These are phyloP conservation scores for Colletotrichum melonis DNA, from an alignment of 2,329 filamentous ascomycete species.

Conservation along the genomic window DNA sequence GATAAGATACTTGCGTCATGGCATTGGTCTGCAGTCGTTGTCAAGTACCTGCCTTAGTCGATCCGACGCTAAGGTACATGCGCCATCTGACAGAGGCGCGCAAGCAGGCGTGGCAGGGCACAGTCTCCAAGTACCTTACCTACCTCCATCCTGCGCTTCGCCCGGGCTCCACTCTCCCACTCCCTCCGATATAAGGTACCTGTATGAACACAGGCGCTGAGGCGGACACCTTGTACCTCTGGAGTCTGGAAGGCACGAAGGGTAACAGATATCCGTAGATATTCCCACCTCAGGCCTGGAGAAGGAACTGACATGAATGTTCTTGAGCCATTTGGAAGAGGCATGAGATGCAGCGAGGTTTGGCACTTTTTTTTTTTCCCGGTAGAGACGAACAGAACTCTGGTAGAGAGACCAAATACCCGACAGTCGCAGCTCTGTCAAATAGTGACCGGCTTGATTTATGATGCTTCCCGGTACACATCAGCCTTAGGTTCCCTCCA, in stretches of 20 bases:
- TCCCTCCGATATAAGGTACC: neutral
- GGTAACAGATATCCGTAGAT: neutral
- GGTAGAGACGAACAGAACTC: neutral
- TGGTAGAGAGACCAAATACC: no score
- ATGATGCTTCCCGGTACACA: neutral
- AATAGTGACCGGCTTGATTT: neutral
- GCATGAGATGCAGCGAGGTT: no score
- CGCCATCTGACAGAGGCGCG: neutral
- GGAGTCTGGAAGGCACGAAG: no score
- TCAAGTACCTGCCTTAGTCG: conserved; percentile 22
- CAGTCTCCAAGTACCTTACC: conserved; percentile 11
- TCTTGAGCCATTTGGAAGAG: no score
- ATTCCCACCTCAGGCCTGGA: neutral
- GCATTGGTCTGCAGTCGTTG: neutral
- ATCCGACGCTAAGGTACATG: conserved; percentile 15
- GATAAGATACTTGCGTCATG: neutral
- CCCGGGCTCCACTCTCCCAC: conserved; percentile 10
- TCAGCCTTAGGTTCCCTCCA: neutral
- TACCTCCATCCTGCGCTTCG: neutral
- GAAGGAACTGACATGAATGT: no score
- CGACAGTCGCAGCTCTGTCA: neutral
- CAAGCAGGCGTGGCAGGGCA: neutral
- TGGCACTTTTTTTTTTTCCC: no score
- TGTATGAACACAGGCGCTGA: neutral
- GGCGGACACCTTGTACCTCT: neutral